Conservation (phyloP, 331 rosid species). For the Pyrus hybrid region DNA sequence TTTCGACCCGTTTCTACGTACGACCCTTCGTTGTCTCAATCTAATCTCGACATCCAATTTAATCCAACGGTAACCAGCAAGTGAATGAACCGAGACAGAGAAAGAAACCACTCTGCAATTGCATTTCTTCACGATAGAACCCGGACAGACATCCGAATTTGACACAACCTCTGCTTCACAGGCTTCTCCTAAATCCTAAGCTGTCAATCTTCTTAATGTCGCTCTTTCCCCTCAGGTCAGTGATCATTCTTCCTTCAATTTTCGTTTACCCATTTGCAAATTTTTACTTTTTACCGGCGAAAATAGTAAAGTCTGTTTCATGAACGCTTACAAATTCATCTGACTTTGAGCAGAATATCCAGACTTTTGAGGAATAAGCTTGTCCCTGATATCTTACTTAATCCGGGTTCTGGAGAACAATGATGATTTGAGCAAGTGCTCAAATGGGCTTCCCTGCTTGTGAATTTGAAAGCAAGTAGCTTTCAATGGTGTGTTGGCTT, state of each 20-base stretch:
- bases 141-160: background rate
- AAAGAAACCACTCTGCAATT: background rate
- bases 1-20: no score
- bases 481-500: no score
- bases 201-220: background rate
- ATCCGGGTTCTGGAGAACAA: no score
- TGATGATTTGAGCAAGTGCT: no score
- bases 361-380: no score
- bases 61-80: no score
- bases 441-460: no score
- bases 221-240: constrained; percentile 23
- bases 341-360: constrained; percentile 37
- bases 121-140: background rate
- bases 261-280: background rate
- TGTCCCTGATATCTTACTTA: no score
- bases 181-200: background rate
- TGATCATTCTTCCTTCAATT: background rate
- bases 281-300: background rate
- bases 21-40: no score
- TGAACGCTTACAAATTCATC: constrained; percentile 26
- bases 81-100: no score
- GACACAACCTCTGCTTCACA: background rate
- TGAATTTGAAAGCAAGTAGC: no score
- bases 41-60: no score
- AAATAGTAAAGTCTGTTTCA: background rate